These are phyloP conservation scores for Chalaropsis ovoidea DNA, from an alignment of 2,329 filamentous ascomycete genomes.

Conservation along the genomic window DNA sequence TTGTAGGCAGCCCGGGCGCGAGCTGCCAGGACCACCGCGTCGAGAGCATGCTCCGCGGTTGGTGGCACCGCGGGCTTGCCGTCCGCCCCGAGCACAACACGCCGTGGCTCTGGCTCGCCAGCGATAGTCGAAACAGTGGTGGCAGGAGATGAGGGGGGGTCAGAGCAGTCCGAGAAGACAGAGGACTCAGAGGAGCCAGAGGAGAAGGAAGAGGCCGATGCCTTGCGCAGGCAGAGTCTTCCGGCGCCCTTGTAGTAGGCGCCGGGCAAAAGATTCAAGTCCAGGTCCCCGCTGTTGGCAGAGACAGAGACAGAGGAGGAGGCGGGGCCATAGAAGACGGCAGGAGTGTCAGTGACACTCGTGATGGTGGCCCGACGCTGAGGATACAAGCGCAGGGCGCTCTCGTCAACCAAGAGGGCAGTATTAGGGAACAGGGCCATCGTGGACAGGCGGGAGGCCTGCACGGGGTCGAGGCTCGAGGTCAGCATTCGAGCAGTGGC, in stretches of 20 bases:
- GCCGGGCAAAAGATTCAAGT: no score
- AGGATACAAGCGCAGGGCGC: no score
- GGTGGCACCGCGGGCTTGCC: not conserved
- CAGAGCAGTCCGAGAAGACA: no score
- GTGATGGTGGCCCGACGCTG: not conserved
- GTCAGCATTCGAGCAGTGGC: not conserved
- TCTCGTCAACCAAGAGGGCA: not conserved
- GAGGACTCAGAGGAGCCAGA: no score
- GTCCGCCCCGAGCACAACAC: not conserved
- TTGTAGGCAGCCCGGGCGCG: slow-evolving; percentile 3
- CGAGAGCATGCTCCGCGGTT: slow-evolving; percentile 1
- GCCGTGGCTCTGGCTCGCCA: not conserved
- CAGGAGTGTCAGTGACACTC: slow-evolving; percentile 12
- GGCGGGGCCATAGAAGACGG: not conserved
- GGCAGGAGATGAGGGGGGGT: no score
- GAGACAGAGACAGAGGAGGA: not conserved
- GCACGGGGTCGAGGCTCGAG: not conserved
- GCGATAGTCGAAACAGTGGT: not conserved
- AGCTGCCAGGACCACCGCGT: not conserved
- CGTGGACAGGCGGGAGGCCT: slow-evolving; percentile 7
- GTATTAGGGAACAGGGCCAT: not conserved
- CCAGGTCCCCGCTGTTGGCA: no score
- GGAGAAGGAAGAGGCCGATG: no score
- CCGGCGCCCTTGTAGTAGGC: no score
- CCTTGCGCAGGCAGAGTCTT: no score